A percentile compares a stretch with the other conserved stretches of the same genome.
phyloP scores from a whole-genome alignment of 164 flowering plant species.

The Hamamelis virginiana region DNA sequence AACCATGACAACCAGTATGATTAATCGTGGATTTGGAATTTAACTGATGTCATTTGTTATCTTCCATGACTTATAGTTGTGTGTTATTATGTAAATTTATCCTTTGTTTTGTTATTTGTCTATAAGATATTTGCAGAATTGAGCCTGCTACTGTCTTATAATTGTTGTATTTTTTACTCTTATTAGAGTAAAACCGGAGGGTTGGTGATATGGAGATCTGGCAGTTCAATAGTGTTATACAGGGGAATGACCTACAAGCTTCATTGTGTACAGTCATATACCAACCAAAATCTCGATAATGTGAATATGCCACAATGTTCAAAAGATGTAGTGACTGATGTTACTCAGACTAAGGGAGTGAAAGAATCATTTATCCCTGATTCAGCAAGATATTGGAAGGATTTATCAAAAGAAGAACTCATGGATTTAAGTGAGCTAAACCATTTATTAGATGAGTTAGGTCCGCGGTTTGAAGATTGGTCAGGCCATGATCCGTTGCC shows the following conservation, averaged over 20 bases:
- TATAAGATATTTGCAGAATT: background rate
- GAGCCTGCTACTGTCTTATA: constrained; percentile 4
- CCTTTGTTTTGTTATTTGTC: background rate
- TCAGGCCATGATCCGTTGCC: constrained; percentile 78
- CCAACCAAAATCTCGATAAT: constrained; percentile 22
- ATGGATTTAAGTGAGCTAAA: constrained; percentile 52
- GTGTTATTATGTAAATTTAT: background rate
- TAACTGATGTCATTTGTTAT: background rate
- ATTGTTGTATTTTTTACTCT: constrained; percentile 7
- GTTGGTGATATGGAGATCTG: constrained; percentile 89
- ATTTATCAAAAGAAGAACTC: constrained; percentile 43
- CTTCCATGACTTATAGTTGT: background rate
- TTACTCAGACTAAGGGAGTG: constrained; percentile 10
- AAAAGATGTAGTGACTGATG: constrained; percentile 17
- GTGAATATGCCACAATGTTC: constrained; percentile 7
- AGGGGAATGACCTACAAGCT: constrained; percentile 83
- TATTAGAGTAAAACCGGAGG: constrained; percentile 89
- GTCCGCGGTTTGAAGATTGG: constrained; percentile 86
- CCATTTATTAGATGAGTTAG: constrained; percentile 67
- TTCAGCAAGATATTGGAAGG: constrained; percentile 27
- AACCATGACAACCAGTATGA: background rate
- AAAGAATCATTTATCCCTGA: constrained; percentile 20
- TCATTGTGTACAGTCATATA: constrained; percentile 63
- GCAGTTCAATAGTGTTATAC: constrained; percentile 76
- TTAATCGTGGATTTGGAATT: background rate